These are phyloP conservation scores for Vigna hirtella DNA, from an alignment of 306 rosid genomes.

Conservation along the genomic window DNA sequence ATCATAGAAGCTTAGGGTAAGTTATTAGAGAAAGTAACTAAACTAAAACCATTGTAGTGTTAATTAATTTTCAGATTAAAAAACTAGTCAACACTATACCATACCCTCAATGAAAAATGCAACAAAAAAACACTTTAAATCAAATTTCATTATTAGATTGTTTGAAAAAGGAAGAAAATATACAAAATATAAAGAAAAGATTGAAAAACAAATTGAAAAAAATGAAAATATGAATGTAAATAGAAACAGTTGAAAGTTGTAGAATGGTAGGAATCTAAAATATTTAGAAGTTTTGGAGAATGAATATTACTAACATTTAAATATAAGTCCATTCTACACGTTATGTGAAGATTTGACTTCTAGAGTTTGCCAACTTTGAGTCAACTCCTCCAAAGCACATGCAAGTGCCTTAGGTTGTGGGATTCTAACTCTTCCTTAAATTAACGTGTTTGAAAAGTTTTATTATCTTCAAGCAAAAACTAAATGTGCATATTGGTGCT, in stretches of 20 bases:
- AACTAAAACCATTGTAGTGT: background rate
- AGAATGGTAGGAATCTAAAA: background rate
- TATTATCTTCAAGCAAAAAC: background rate
- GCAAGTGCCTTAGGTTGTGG: constrained; percentile 16
- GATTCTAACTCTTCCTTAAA: constrained; percentile 22
- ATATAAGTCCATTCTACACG: constrained; percentile 11
- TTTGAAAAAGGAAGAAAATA: background rate
- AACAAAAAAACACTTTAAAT: background rate
- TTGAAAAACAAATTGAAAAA: background rate
- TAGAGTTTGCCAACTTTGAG: constrained; percentile 29
- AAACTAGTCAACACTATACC: background rate
- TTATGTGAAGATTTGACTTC: constrained; percentile 18
- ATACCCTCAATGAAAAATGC: too few relatives aligned
- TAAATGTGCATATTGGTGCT: constrained; percentile 12
- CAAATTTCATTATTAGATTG: background rate
- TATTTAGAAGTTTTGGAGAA: constrained; percentile 3
- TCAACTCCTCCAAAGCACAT: constrained; percentile 35
- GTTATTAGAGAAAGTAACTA: background rate
- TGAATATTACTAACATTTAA: background rate
- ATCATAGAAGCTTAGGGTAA: background rate
- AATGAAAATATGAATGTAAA: background rate
- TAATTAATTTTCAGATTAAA: background rate
- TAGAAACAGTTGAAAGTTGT: background rate
- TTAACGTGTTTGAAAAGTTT: background rate
- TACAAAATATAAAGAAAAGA: background rate